Percentiles rank a stretch among this genome's conserved stretches.
Conservation (phyloP, 1,284 basidiomycete species). For the Amylostereum chailletii region DNA sequence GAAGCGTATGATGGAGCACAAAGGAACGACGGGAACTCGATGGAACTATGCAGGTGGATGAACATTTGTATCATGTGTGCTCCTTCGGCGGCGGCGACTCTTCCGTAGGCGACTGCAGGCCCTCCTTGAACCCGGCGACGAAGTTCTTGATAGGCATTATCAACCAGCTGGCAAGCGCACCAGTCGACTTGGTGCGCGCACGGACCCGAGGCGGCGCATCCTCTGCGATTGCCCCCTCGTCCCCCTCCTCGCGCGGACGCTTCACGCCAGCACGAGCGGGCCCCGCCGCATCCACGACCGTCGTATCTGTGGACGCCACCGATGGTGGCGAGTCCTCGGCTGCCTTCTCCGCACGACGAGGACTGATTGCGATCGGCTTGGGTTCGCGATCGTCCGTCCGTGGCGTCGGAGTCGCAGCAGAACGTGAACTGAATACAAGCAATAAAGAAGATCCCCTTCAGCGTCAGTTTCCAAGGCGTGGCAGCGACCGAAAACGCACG, state of each 20-base stretch:
- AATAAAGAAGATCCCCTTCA: too few relatives aligned
- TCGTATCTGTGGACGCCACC: constrained; percentile 32
- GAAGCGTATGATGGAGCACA: too few relatives aligned
- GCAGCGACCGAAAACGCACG: constrained; percentile 23
- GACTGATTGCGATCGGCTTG: too few relatives aligned
- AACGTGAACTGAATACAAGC: too few relatives aligned
- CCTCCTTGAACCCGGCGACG: constrained; percentile 55
- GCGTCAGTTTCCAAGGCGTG: neutral
- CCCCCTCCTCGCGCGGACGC: constrained; percentile 32
- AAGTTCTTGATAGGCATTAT: constrained; percentile 53
- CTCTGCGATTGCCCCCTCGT: constrained; percentile 16
- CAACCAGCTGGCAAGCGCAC: constrained; percentile 34
- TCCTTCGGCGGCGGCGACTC: neutral
- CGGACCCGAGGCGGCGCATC: constrained; percentile 33
- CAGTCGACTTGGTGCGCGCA: constrained; percentile 31
- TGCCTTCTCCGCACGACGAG: constrained; percentile 9
- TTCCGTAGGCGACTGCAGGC: constrained; percentile 23
- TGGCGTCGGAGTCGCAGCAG: too few relatives aligned
- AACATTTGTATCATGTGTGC: constrained; percentile 5
- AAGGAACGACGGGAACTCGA: neutral
- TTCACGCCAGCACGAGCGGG: constrained; percentile 26
- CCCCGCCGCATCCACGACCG: constrained; percentile 22
- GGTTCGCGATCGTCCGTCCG: too few relatives aligned
- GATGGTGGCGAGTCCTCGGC: constrained; percentile 25
- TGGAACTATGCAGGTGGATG: neutral